Conservation (phyloP, 805 yeast genomes). For the Candida mattraensis region DNA sequence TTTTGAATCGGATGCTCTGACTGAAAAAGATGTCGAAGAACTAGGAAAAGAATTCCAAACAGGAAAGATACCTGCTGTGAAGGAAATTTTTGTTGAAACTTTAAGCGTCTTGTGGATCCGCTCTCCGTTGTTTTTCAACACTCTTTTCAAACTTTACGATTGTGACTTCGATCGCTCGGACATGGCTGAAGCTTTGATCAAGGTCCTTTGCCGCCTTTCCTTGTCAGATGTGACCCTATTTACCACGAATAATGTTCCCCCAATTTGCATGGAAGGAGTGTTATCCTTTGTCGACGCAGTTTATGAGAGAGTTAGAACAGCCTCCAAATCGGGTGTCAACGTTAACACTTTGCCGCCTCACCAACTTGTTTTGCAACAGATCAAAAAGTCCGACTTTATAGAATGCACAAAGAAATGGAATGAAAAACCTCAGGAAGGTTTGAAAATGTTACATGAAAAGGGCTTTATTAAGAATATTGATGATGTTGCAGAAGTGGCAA, state of each 20-base stretch:
- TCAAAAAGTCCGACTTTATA: slow-evolving; percentile 71
- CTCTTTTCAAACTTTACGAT: slow-evolving; percentile 79
- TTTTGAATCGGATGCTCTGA: slow-evolving; percentile 26
- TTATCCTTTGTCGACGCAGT: slow-evolving; percentile 67
- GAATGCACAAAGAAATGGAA: slow-evolving; percentile 76
- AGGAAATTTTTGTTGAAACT: slow-evolving; percentile 84
- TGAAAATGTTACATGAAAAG: slow-evolving; percentile 59
- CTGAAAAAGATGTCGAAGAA: slow-evolving; percentile 29
- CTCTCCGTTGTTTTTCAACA: slow-evolving; percentile 73
- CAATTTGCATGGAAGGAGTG: slow-evolving; percentile 87
- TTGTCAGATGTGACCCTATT: slow-evolving; percentile 80
- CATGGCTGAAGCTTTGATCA: slow-evolving; percentile 63
- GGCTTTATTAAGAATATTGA: slow-evolving; percentile 54
- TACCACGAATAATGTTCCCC: slow-evolving; percentile 88
- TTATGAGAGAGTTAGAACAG: slow-evolving; percentile 46
- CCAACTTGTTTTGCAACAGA: slow-evolving; percentile 42
- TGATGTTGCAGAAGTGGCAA: slow-evolving; percentile 66
- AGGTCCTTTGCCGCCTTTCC: slow-evolving; percentile 72
- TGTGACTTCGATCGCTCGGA: slow-evolving; percentile 88
- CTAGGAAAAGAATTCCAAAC: slow-evolving; percentile 42
- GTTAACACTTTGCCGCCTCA: slow-evolving; percentile 23
- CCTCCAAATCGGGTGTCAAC: slow-evolving; percentile 26
- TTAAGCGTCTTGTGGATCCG: slow-evolving; percentile 80
- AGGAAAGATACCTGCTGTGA: slow-evolving; percentile 46
- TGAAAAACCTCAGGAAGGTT: slow-evolving; percentile 74